Evolutionary conservation across 2,329 filamentous ascomycete species (phyloP).

Genomic region (Coniochaeta sp.): DNA sequence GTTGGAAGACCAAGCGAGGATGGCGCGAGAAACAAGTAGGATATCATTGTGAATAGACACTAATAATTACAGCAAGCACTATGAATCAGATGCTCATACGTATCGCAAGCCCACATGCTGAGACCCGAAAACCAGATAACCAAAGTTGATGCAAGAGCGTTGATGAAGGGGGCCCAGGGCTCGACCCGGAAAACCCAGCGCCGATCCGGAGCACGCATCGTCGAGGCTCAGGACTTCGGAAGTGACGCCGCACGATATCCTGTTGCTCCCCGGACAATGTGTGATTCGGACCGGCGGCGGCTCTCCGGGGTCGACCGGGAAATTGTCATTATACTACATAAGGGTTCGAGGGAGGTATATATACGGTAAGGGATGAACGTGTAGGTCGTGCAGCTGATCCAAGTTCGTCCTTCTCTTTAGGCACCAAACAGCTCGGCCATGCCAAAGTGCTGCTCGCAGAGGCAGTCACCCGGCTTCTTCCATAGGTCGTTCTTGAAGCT

Average conservation of each 20-base stretch:
- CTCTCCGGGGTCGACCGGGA: background rate
- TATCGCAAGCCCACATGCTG: constrained; percentile 15
- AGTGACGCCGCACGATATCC: background rate
- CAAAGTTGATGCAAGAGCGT: background rate
- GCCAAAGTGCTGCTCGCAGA: constrained; percentile 78
- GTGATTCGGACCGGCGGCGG: background rate
- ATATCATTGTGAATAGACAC: constrained; percentile 24
- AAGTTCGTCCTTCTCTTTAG: background rate
- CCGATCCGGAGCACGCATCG: background rate
- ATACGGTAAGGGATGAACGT: background rate
- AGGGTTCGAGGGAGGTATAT: background rate
- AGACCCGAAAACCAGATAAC: background rate
- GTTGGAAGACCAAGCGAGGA: too few relatives aligned
- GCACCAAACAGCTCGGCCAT: constrained; percentile 43
- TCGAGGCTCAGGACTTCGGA: background rate
- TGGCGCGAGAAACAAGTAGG: background rate
- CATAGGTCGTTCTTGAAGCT: constrained; percentile 72
- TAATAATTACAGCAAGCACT: constrained; percentile 39
- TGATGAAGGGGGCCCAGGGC: background rate
- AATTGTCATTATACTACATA: background rate
- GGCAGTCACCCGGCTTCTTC: constrained; percentile 66
- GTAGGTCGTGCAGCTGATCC: background rate
- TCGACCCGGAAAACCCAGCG: background rate
- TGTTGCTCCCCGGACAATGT: background rate
- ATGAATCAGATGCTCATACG: constrained; percentile 29